Evolutionary conservation across 2,329 filamentous ascomycete genomes (phyloP), one percentile per base, ranked within the genome.

Genomic region (Stagonosporopsis tanaceti): DNA sequence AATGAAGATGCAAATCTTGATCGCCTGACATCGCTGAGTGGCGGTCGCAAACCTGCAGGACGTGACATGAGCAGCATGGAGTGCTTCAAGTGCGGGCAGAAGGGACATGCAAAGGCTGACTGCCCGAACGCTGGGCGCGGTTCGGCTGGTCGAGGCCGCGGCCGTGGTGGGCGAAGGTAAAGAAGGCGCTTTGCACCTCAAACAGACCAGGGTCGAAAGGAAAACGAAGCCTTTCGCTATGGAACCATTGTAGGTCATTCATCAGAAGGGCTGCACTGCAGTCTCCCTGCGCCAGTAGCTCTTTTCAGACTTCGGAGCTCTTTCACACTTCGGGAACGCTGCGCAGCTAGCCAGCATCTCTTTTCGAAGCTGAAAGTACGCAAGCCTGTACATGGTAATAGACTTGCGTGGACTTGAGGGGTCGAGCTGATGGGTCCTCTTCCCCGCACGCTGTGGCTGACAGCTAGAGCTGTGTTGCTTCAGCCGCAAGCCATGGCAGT

Each of bases 1-100:
- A 89, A 88, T 72, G 85, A 89, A 53, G 81, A 91, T 48, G 88
- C 64, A 53, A 66, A 88, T 59, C 76, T 92, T 53, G 89, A 89
- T 68, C 81, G 81, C 24, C 71, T 88, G 53, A 83, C 81, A 4
- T 88, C 86, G 1, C 85, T 91, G 44, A 53, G 50, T 11, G 80
- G 80, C 37, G 73, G 75, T 38, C 71, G 73, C 61, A 73, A 69
- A 53, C 41, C 59, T 46, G 51, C 48, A 25, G 65, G 61, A 22
- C 54, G 65, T 50, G 57, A 64, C 45, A 59, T 73, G 64, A 75
- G 73, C 64, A 63, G 75, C 39, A 75, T 83, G 42, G 79, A 78
- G 42, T 91, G 89, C 71, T 85, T 84, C 74, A 82, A 77, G 17
- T 91, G 89, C 70, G 84, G 86, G 15, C 80, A 85, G 62, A 77